Conservation (phyloP, 73 alveolate genomes). For the Blepharisma stoltei region DNA sequence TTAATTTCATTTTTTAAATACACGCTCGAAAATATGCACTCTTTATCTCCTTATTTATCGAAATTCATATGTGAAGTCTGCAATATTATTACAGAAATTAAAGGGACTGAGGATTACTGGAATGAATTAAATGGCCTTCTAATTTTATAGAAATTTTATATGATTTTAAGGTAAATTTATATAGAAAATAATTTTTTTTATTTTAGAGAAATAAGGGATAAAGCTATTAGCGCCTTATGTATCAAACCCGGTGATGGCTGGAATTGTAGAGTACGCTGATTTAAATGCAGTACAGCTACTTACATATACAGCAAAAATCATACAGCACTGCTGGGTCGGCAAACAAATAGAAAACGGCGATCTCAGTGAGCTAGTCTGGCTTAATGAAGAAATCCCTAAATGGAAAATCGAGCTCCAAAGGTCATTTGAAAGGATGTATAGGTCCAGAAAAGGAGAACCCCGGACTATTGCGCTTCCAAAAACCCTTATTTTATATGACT, state of each 20-base stretch:
- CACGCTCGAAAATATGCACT: slow-evolving; percentile 20
- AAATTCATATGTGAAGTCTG: slow-evolving; percentile 22
- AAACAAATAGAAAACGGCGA: slow-evolving; percentile 20
- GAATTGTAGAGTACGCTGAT: slow-evolving; percentile 22
- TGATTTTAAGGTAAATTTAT: too few species aligned
- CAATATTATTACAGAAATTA: not conserved
- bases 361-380: not conserved
- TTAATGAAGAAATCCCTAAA: slow-evolving; percentile 18
- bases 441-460: not conserved
- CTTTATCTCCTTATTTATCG: slow-evolving; percentile 11
- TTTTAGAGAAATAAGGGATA: too few species aligned
- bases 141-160: too few species aligned
- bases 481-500: not conserved
- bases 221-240: slow-evolving; percentile 5
- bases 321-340: slow-evolving; percentile 26
- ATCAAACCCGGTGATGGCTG: slow-evolving; percentile 27
- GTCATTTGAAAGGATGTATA: not conserved
- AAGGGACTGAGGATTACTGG: not conserved
- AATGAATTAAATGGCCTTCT: slow-evolving; percentile 14
- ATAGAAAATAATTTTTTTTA: too few species aligned
- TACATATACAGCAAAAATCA: slow-evolving; percentile 20
- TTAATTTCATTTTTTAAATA: not conserved
- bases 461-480: not conserved
- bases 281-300: slow-evolving; percentile 18
- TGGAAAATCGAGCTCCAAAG: slow-evolving; percentile 8